These are phyloP conservation scores for Kurtzmaniella natalensis DNA, from an alignment of 1,139 yeast genomes.

Conservation along the genomic window DNA sequence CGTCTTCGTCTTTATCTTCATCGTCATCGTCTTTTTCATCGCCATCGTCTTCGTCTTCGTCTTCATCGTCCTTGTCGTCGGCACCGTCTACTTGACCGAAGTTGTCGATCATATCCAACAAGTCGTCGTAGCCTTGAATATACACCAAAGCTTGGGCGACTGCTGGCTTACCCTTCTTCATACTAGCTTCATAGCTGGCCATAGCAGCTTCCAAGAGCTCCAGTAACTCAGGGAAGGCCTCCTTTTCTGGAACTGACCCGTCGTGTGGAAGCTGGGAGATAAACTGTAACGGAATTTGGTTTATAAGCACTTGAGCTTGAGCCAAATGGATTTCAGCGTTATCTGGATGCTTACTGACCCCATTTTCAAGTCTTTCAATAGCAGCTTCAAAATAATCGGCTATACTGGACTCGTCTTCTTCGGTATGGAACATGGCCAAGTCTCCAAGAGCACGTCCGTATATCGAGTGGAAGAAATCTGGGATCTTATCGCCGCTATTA, in stretches of 20 bases:
- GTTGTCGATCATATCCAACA: slow-evolving; percentile 60
- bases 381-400: slow-evolving; percentile 64
- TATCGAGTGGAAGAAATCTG: slow-evolving; percentile 63
- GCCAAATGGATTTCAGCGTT: slow-evolving; percentile 48
- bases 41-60: slow-evolving; percentile 6
- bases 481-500: slow-evolving; percentile 38
- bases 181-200: slow-evolving; percentile 34
- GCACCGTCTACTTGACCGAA: slow-evolving; percentile 35
- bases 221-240: slow-evolving; percentile 26
- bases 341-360: slow-evolving; percentile 47
- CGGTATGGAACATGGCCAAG: slow-evolving; percentile 49
- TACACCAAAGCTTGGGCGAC: slow-evolving; percentile 43
- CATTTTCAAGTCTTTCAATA: slow-evolving; percentile 62
- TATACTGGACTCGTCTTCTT: slow-evolving; percentile 32
- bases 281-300: slow-evolving; percentile 54
- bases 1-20: slow-evolving; percentile 21
- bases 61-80: slow-evolving; percentile 18
- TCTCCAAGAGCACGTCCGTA: slow-evolving; percentile 73
- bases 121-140: slow-evolving; percentile 56
- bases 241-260: slow-evolving; percentile 4
- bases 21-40: slow-evolving; percentile 29
- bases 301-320: slow-evolving; percentile 51
- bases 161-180: too few relatives aligned
- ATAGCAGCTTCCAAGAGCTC: slow-evolving; percentile 42
- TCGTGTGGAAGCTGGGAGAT: slow-evolving; percentile 36